phyloP scores from a whole-genome alignment of 2,329 filamentous ascomycete genomes.

The Aspergillus puulaauensis region DNA sequence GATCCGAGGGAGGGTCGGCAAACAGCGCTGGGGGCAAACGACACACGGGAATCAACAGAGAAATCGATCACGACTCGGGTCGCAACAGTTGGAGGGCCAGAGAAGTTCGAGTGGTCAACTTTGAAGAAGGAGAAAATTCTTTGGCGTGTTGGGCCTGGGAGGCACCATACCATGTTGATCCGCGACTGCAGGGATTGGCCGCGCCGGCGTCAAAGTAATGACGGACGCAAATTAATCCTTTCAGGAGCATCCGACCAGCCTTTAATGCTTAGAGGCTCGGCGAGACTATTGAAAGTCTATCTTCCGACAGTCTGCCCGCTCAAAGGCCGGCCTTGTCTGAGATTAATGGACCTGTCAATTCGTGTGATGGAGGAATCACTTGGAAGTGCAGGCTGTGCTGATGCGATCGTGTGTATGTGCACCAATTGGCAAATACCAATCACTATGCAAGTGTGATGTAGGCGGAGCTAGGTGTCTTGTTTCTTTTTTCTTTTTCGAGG shows the following conservation, averaged over 20 bases:
- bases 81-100: background rate
- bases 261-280: constrained; percentile 3
- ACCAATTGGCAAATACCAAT: background rate
- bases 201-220: constrained; percentile 6
- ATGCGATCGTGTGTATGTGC: background rate
- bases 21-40: background rate
- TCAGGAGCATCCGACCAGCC: background rate
- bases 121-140: constrained; percentile 3
- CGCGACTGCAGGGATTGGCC: constrained; percentile 5
- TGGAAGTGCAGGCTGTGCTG: background rate
- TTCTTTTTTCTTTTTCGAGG: background rate
- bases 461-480: background rate
- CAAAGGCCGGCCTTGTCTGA: background rate
- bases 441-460: background rate
- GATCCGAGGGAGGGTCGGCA: background rate
- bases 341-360: constrained; percentile 6
- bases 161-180: constrained; percentile 10
- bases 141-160: background rate
- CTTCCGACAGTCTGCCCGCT: background rate
- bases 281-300: constrained; percentile 3
- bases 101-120: background rate
- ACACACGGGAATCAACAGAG: constrained; percentile 1
- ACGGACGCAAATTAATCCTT: constrained; percentile 8
- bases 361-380: background rate
- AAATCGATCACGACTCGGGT: background rate